These are phyloP conservation scores for Saccharomycopsis sp. DNA, from an alignment of 805 yeast species.

Conservation along the genomic window DNA sequence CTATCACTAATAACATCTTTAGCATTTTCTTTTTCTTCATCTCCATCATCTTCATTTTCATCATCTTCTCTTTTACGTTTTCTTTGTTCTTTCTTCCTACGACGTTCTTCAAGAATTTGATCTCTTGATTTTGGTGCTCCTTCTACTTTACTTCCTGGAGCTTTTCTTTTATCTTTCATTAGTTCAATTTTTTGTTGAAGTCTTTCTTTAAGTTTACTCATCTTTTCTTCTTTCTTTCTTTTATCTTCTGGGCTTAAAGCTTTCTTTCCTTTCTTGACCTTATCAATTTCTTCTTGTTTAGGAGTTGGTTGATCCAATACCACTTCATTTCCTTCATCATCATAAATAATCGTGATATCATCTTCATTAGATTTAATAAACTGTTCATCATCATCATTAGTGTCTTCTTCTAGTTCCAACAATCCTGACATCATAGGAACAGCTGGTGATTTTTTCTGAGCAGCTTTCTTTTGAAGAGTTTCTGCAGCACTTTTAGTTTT, in stretches of 20 bases:
- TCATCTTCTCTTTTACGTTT: slow-evolving; percentile 26
- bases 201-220: slow-evolving; percentile 66
- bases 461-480: slow-evolving; percentile 44
- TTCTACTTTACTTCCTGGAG: slow-evolving; percentile 70
- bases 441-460: slow-evolving; percentile 39
- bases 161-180: slow-evolving; percentile 75
- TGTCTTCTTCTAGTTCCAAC: slow-evolving; percentile 7
- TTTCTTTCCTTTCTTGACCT: slow-evolving; percentile 7
- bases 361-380: slow-evolving; percentile 18
- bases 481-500: slow-evolving; percentile 40
- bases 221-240: slow-evolving; percentile 38
- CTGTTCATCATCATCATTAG: slow-evolving; percentile 22
- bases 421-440: slow-evolving; percentile 13
- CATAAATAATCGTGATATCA: slow-evolving; percentile 40
- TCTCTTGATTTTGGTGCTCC: slow-evolving; percentile 86
- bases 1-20: no score
- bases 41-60: slow-evolving; percentile 27
- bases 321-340: slow-evolving; percentile 59
- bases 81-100: slow-evolving; percentile 28
- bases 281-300: slow-evolving; percentile 32
- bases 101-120: slow-evolving; percentile 61
- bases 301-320: slow-evolving; percentile 17
- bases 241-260: slow-evolving; percentile 38
- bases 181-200: slow-evolving; percentile 61
- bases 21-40: slow-evolving; percentile 26